A percentile compares a stretch with the other conserved stretches of the same genome.
These are phyloP conservation scores for Litchi chinensis DNA, from an alignment of 345 rosid species.

Conservation along the genomic window DNA sequence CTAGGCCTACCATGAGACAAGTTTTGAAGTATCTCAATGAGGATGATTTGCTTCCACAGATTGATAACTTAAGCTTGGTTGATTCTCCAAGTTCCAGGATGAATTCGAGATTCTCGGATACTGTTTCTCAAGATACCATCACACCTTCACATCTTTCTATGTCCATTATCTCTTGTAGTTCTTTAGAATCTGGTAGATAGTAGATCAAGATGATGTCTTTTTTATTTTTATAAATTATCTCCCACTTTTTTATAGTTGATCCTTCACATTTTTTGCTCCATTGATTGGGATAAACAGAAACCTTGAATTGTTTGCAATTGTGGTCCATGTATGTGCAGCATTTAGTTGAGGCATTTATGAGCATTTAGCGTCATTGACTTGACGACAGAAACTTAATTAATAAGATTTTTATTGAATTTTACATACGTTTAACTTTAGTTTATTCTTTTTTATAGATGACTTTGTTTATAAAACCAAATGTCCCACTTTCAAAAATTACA, in stretches of 20 bases:
- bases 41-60: conserved; percentile 47
- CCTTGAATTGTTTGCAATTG: no score
- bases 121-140: conserved; percentile 26
- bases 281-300: no score
- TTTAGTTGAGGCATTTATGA: no score
- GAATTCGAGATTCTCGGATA: conserved; percentile 25
- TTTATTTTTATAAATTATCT: neutral
- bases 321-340: no score
- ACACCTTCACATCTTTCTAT: conserved; percentile 29
- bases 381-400: no score
- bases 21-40: conserved; percentile 53
- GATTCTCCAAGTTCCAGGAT: conserved; percentile 22
- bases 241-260: neutral
- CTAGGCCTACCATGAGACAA: conserved; percentile 63
- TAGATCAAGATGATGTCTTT: neutral
- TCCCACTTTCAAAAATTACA: no score
- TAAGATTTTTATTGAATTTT: no score
- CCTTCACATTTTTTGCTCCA: no score
- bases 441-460: no score
- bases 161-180: conserved; percentile 38
- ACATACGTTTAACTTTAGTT: no score
- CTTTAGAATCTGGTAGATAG: conserved; percentile 48
- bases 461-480: no score
- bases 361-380: no score
- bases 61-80: conserved; percentile 27